Conservation (phyloP, 306 rosid species). For the Vigna mungo region DNA sequence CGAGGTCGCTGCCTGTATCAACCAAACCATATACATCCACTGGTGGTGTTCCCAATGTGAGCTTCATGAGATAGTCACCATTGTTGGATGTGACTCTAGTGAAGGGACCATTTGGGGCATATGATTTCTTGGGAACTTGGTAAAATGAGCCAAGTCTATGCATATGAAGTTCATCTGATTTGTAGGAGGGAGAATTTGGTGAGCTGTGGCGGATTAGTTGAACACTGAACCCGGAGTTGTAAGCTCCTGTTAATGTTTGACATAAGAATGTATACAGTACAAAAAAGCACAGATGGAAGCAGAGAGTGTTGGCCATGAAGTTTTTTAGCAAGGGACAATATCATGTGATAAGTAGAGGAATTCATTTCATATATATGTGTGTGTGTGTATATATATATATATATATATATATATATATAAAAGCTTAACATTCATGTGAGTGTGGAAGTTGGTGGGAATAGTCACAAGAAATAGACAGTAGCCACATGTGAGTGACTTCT, state of each 20-base stretch:
- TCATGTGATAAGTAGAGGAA: constrained; percentile 31
- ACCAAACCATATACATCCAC: constrained; percentile 58
- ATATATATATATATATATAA: no score
- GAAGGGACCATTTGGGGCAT: constrained; percentile 30
- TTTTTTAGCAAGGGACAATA: constrained; percentile 30
- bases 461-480: no score
- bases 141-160: constrained; percentile 23
- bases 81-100: constrained; percentile 54
- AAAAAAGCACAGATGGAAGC: constrained; percentile 25
- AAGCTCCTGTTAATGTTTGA: constrained; percentile 40
- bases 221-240: constrained; percentile 47
- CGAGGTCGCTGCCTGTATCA: constrained; percentile 70
- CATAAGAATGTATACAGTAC: constrained; percentile 26
- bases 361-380: neutral
- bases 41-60: constrained; percentile 66
- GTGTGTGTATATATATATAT: neutral
- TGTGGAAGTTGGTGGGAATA: no score
- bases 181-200: constrained; percentile 42
- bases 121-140: constrained; percentile 36
- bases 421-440: no score
- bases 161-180: neutral
- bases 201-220: constrained; percentile 45
- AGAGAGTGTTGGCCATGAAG: constrained; percentile 51
- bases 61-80: constrained; percentile 61
- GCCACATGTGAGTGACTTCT: no score